Conservation (phyloP, 768 basidiomycete species). For the Pisolithus microcarpus region DNA sequence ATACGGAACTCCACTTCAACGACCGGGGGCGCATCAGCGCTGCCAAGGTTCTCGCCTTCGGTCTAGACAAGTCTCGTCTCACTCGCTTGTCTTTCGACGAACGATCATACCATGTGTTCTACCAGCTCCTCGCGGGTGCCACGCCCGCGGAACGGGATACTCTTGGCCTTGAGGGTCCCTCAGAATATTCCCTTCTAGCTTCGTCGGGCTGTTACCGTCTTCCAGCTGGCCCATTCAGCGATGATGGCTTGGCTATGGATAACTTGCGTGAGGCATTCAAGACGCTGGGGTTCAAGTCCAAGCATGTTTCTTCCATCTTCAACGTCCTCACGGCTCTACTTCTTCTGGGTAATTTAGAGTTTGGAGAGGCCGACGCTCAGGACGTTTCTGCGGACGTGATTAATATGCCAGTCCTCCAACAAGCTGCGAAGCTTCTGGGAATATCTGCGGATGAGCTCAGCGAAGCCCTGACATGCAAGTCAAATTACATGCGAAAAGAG, state of each 20-base stretch:
- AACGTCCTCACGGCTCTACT: constrained; percentile 47
- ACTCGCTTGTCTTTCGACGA: constrained; percentile 50
- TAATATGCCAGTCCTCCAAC: constrained; percentile 43
- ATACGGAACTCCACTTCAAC: constrained; percentile 57
- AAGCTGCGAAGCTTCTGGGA: constrained; percentile 44
- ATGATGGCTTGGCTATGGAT: constrained; percentile 52
- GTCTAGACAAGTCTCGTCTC: constrained; percentile 56
- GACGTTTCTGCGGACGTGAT: constrained; percentile 48
- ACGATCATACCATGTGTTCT: constrained; percentile 60
- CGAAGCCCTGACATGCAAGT: constrained; percentile 49
- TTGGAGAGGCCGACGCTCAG: constrained; percentile 45
- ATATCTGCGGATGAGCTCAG: constrained; percentile 47
- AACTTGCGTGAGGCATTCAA: constrained; percentile 51
- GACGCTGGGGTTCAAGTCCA: constrained; percentile 55
- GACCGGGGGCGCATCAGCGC: constrained; percentile 48
- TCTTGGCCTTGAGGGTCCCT: constrained; percentile 48
- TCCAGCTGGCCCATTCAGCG: constrained; percentile 55
- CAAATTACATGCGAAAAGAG: constrained; percentile 53
- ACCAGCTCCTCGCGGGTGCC: constrained; percentile 57
- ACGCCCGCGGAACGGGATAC: constrained; percentile 47
- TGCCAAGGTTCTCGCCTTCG: constrained; percentile 53
- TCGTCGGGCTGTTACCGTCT: constrained; percentile 58
- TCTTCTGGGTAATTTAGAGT: constrained; percentile 51
- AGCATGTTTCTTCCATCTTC: constrained; percentile 50
- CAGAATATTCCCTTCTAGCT: constrained; percentile 51